Evolutionary conservation across 352 stramenopile species (phyloP), one percentile per base, ranked within the genome.

Genomic region (Globisporangium splendens): DNA sequence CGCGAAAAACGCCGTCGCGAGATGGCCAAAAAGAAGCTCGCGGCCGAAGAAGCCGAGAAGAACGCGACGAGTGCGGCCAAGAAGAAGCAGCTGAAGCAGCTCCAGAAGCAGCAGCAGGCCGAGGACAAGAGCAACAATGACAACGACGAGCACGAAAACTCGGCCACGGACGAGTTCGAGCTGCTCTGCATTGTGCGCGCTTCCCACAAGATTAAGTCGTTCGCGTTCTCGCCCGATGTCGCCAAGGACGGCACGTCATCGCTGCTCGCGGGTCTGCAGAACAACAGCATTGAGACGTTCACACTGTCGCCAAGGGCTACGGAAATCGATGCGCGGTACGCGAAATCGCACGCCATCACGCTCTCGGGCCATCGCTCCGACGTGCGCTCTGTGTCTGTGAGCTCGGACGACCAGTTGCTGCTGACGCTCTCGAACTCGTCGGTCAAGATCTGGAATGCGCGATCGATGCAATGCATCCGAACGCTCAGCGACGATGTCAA

Each of bases 391-490:
- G 77, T 98, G 11, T 74, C 83, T 12, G 65, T 98, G 43, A 95
- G 77, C 64, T 89, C 80, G 11, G 93, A 98, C 61, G 91, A 95
- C 52, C 72, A 93, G 71, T 73, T 98, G 13, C 69, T 98, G n/a
- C 74, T 97, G 15, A 95, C 88, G 52, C 83, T 95, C 8, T 95
- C 84, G 11, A 82, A 75, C 50, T 77, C 84, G 10, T 79, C 83
- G 3, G 87, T 96, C 46, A 98, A 98, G 86, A 86, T 98, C 61
- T 97, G 93, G 89, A 98, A 96, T 62, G 83, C 85, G 33, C 79
- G 81, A 8, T 96, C 89, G 5, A 75, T 93, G 68, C 83, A 96
- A 63, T 98, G 89, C 54, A 91, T 98, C 51, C 88, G 93, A 3
- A 98, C 86, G 39, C 68, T 97, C 38, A 88, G 68, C 18, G 82